Base-by-base conservation (phyloP, 2,329 filamentous ascomycete species). In the Ceratocystis cubensis region DNA sequence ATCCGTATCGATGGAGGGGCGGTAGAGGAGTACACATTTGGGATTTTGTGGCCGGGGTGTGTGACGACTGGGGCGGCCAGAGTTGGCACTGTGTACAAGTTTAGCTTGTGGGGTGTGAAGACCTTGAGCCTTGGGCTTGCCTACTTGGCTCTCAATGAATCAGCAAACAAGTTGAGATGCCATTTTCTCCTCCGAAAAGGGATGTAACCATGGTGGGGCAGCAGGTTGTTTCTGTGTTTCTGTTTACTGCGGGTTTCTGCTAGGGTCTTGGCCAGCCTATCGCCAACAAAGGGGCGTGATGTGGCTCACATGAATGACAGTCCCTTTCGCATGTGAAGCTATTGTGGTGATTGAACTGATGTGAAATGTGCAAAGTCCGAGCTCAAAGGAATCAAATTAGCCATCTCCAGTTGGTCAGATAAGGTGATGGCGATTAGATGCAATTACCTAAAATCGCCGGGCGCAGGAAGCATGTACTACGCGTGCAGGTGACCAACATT, bases 1-100 rank as follows among this genome's bases (percentile, higher is more conserved):
- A 59, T n/a, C 22, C 56, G 30, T 59, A 37, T 59, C 22, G 56
- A 53, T 59, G 56, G 56, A 59, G 56, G 56, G 56, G 56, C 56
- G 53, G 56, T 20, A 59, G 50, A 25, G 10, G 6, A 22, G 56
- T 59, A 59, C 28, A 6, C 28, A 37, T 59, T 22, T 59, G 28
- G 56, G 56, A 59, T 59, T 59, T 57, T 37, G 28, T 37, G 56
- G 22, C 56, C 13, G 13, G 56, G 56, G 17, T 59, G 30, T 33
- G 17, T 20, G 30, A 33, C 25, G 20, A 30, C 28, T 33, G 22
- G 8, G 56, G 30, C 56, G 5, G 56, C 17, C 56, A 17, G 8
- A 59, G 33, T 59, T 59, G 56, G 22, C 56, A 59, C 56, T 59
- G 56, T 59, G 56, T 53, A 15, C 10, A 10, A 28, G 48, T 3